A percentile compares a stretch with the other conserved stretches of the same genome.
These are phyloP conservation scores for Chlorella sp. DNA, from an alignment of 139 green algal genomes.

Conservation along the genomic window DNA sequence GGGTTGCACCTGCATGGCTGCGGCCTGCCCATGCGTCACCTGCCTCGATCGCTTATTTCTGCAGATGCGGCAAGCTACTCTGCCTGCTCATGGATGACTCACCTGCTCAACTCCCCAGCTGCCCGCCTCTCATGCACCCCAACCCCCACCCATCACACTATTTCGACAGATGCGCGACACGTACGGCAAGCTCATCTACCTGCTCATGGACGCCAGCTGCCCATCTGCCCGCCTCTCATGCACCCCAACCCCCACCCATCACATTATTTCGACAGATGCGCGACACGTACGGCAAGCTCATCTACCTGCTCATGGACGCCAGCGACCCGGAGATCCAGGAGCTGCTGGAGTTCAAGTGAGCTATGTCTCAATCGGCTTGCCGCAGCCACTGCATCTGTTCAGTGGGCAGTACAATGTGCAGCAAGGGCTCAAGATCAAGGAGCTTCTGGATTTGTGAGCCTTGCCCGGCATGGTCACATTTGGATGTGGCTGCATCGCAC, in stretches of 20 bases:
- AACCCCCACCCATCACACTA: too few relatives aligned
- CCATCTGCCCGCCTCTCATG: too few relatives aligned
- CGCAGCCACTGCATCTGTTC: too few relatives aligned
- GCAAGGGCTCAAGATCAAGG: too few relatives aligned
- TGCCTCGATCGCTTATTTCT: not conserved
- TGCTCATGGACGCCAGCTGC: conserved; percentile 78
- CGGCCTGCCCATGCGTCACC: not conserved
- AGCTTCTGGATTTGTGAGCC: too few relatives aligned
- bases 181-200: conserved; percentile 84
- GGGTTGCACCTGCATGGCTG: not conserved
- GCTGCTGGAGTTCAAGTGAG: conserved; percentile 58
- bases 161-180: conserved; percentile 85
- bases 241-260: too few relatives aligned
- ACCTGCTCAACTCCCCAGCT: not conserved
- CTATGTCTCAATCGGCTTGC: too few relatives aligned
- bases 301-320: conserved; percentile 88
- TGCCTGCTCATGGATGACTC: conserved; percentile 84
- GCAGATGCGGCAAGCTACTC: conserved; percentile 73
- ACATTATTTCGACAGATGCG: conserved; percentile 90
- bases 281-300: conserved; percentile 80
- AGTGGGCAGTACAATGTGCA: too few relatives aligned
- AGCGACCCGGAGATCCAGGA: conserved; percentile 67
- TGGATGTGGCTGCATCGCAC: too few relatives aligned
- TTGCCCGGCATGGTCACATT: too few relatives aligned
- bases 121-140: too few relatives aligned